A percentile compares a stretch with the other conserved stretches of the same genome.
These are phyloP conservation scores for Ceratocystiopsis minuta DNA, from an alignment of 2,329 filamentous ascomycete genomes.

Conservation along the genomic window DNA sequence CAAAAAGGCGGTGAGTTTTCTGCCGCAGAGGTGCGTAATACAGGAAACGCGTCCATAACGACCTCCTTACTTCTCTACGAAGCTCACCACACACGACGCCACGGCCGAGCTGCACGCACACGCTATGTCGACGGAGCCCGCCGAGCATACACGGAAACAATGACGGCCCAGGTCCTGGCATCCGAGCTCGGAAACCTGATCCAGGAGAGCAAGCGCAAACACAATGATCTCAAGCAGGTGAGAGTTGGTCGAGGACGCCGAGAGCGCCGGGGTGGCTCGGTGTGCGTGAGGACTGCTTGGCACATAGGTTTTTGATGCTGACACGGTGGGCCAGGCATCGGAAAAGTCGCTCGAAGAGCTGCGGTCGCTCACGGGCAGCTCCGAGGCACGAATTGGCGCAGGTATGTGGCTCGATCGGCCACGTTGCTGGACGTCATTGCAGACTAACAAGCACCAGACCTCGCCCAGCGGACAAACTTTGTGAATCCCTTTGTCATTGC, in stretches of 20 bases:
- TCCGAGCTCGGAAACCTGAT: conserved; percentile 80
- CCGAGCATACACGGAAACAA: conserved; percentile 24
- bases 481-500: conserved; percentile 88
- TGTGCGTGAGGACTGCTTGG: no score
- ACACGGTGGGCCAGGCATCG: conserved; percentile 45
- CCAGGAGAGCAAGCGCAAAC: conserved; percentile 89
- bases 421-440: no score
- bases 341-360: conserved; percentile 88
- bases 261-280: no score
- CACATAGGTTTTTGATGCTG: no score
- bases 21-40: no score
- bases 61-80: neutral
- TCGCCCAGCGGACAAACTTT: conserved; percentile 66
- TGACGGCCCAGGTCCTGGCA: conserved; percentile 81
- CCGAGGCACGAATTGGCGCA: conserved; percentile 57
- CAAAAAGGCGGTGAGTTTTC: no score
- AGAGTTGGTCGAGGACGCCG: neutral
- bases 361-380: conserved; percentile 53
- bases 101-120: neutral
- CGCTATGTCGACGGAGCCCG: conserved; percentile 7
- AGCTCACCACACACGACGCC: no score
- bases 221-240: conserved; percentile 72
- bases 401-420: conserved; percentile 24
- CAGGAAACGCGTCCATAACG: no score
- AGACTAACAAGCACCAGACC: conserved; percentile 34